phyloP scores from a whole-genome alignment of 192 early-diverging fungal species.

The Backusella psychrophila region DNA sequence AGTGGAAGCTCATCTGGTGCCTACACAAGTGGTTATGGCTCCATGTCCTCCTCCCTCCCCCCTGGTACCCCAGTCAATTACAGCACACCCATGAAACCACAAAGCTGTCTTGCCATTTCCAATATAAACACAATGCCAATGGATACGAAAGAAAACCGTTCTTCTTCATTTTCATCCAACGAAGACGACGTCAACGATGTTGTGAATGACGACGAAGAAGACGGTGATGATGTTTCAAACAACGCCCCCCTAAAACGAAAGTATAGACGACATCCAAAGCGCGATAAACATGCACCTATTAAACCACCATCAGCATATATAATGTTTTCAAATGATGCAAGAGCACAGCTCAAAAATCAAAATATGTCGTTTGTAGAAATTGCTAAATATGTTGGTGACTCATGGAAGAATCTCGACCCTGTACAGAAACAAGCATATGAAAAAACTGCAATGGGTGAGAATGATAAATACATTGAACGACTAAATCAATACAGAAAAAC shows the following conservation, averaged over 20 bases:
- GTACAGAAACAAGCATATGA: conserved; percentile 33
- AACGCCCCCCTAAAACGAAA: conserved; percentile 24
- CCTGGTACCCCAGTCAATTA: background rate
- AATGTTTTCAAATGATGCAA: conserved; percentile 40
- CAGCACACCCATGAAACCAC: background rate
- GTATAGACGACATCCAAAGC: conserved; percentile 44
- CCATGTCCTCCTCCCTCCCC: background rate
- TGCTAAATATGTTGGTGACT: conserved; percentile 42
- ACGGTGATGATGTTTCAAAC: background rate
- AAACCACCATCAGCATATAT: conserved; percentile 47
- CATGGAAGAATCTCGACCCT: conserved; percentile 33
- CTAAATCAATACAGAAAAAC: conserved; percentile 29
- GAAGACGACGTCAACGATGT: background rate
- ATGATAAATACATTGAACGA: conserved; percentile 31
- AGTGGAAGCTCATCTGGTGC: background rate
- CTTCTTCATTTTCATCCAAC: conserved; percentile 11
- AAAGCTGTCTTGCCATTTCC: background rate
- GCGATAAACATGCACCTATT: conserved; percentile 38
- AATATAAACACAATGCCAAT: background rate
- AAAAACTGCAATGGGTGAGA: conserved; percentile 24
- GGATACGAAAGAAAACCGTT: background rate
- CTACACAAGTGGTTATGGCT: background rate
- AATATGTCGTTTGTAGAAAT: conserved; percentile 36
- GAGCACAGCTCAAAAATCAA: conserved; percentile 35
- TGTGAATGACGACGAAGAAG: background rate